Evolutionary conservation across 2,329 filamentous ascomycete genomes (phyloP).

Genomic region (Calonectria leucothoes): DNA sequence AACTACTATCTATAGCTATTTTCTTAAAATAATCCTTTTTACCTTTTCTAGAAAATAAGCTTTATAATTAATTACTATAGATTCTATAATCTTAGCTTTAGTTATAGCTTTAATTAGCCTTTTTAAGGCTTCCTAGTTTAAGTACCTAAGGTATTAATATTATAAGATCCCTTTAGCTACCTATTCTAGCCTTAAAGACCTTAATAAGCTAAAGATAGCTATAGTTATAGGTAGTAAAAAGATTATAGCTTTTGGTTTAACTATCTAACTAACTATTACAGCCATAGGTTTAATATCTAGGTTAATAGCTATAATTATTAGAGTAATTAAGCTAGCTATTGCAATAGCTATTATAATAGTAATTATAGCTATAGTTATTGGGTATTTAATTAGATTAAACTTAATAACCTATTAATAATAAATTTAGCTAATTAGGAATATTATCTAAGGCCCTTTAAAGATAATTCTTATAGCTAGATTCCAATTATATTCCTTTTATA

Average conservation of each 20-base stretch:
- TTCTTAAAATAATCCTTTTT: not conserved
- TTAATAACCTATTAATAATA: not conserved
- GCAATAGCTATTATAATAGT: no score
- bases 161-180: not conserved
- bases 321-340: no score
- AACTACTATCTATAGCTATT: not conserved
- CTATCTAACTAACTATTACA: not conserved
- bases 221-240: no score
- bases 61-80: not conserved
- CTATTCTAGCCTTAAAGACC: not conserved
- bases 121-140: not conserved
- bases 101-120: not conserved
- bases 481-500: constrained; percentile 17
- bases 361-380: no score
- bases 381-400: not conserved
- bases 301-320: no score
- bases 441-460: constrained; percentile 1
- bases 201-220: not conserved
- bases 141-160: not conserved
- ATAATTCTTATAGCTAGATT: not conserved
- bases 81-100: not conserved
- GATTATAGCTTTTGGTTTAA: not conserved
- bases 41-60: not conserved
- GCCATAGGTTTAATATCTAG: not conserved
- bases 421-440: not conserved